These are phyloP conservation scores for Ceratocystis diversiconidia DNA, from an alignment of 2,329 filamentous ascomycete genomes.

Conservation along the genomic window DNA sequence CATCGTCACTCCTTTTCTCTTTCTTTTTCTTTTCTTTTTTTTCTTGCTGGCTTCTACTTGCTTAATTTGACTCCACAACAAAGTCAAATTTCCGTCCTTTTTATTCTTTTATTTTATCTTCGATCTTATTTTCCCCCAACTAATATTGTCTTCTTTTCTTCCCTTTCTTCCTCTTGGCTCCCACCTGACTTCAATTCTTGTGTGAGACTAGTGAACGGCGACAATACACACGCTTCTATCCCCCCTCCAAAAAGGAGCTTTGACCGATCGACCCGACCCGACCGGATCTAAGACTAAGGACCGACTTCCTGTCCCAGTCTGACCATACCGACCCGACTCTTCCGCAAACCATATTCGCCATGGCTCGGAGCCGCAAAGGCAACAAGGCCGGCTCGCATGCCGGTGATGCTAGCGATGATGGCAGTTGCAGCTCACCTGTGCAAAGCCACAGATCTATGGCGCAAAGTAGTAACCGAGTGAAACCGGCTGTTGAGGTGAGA, in stretches of 20 bases:
- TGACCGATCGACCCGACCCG: background rate
- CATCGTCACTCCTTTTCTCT: too few relatives aligned
- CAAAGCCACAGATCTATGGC: background rate
- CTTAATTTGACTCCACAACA: background rate
- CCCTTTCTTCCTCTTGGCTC: conserved; percentile 1
- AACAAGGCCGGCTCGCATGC: conserved; percentile 48
- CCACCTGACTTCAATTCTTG: background rate
- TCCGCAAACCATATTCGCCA: background rate
- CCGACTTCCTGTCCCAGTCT: background rate
- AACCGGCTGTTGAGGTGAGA: background rate
- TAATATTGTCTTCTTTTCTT: background rate
- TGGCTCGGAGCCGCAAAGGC: conserved; percentile 32
- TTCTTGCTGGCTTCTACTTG: background rate
- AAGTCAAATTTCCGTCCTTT: background rate
- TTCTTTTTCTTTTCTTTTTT: too few relatives aligned
- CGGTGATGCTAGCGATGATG: conserved; percentile 51
- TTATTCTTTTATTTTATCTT: background rate
- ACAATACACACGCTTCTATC: background rate
- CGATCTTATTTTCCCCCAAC: background rate
- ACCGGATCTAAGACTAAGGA: background rate
- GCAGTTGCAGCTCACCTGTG: conserved; percentile 21
- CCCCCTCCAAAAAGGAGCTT: background rate
- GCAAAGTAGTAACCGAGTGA: background rate
- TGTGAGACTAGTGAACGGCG: background rate
- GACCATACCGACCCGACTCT: background rate